phyloP scores from a whole-genome alignment of 2,329 filamentous ascomycete genomes.

The Xylaria sp. region DNA sequence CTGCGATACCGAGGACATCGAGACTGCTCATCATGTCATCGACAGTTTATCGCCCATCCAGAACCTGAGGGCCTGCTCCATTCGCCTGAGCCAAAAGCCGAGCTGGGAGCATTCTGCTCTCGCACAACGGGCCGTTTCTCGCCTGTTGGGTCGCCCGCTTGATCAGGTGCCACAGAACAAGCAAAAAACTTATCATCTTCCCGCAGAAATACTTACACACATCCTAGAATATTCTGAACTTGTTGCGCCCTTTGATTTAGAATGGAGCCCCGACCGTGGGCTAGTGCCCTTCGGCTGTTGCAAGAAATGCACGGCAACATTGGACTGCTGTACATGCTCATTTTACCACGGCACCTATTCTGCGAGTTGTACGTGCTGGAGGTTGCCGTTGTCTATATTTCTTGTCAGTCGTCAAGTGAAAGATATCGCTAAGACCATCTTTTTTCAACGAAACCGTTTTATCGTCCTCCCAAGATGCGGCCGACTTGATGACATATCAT shows the following conservation, averaged over 20 bases:
- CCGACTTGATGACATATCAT: background rate
- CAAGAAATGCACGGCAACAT: background rate
- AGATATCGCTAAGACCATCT: background rate
- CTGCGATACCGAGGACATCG: background rate
- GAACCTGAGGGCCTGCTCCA: background rate
- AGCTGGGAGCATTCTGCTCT: background rate
- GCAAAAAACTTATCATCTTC: background rate
- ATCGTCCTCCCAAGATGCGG: background rate
- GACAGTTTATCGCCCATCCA: background rate
- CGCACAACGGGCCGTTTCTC: background rate
- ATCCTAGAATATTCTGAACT: background rate
- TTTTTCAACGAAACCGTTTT: background rate
- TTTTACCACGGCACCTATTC: background rate
- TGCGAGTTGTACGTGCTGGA: background rate
- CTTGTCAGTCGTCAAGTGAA: background rate
- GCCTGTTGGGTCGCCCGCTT: background rate
- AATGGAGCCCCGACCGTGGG: background rate
- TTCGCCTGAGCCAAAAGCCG: background rate
- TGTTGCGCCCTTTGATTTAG: background rate
- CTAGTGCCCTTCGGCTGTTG: background rate
- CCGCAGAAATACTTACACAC: background rate
- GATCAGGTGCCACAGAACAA: background rate
- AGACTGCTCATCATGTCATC: background rate
- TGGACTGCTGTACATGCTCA: background rate
- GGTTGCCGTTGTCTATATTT: background rate